Conservation (phyloP, 495 filamentous ascomycete species). For the Tuber borchii region DNA sequence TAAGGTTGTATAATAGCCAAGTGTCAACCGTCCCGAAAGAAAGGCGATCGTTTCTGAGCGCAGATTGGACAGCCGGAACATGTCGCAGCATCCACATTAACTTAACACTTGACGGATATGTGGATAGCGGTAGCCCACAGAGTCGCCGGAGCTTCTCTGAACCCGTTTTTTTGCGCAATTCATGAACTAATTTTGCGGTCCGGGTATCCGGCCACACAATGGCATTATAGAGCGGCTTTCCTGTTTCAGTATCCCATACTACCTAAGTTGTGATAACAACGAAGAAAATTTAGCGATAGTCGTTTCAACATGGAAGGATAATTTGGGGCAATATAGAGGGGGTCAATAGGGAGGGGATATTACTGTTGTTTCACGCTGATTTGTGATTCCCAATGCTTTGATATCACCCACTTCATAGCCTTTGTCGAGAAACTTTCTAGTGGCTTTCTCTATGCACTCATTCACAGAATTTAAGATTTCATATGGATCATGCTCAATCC, state of each 20-base stretch:
- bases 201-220: constrained; percentile 93
- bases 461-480: constrained; percentile 74
- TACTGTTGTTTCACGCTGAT: constrained; percentile 82
- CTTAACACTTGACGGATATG: constrained; percentile 88
- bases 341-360: constrained; percentile 4
- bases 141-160: constrained; percentile 65
- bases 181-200: constrained; percentile 68
- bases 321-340: constrained; percentile 6
- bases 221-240: constrained; percentile 79
- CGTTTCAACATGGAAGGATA: not conserved
- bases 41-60: constrained; percentile 72
- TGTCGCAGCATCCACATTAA: constrained; percentile 78
- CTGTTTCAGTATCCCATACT: constrained; percentile 82
- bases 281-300: constrained; percentile 5
- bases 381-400: constrained; percentile 84
- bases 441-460: constrained; percentile 76
- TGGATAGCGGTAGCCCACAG: constrained; percentile 84
- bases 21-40: constrained; percentile 91
- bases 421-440: constrained; percentile 61
- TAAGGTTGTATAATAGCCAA: constrained; percentile 86
- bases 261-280: constrained; percentile 43
- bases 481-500: constrained; percentile 88
- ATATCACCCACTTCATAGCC: constrained; percentile 68
- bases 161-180: constrained; percentile 55
- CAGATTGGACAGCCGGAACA: constrained; percentile 61